Conservation (phyloP, 2,329 filamentous ascomycete species). For the Aspergillus niger region DNA sequence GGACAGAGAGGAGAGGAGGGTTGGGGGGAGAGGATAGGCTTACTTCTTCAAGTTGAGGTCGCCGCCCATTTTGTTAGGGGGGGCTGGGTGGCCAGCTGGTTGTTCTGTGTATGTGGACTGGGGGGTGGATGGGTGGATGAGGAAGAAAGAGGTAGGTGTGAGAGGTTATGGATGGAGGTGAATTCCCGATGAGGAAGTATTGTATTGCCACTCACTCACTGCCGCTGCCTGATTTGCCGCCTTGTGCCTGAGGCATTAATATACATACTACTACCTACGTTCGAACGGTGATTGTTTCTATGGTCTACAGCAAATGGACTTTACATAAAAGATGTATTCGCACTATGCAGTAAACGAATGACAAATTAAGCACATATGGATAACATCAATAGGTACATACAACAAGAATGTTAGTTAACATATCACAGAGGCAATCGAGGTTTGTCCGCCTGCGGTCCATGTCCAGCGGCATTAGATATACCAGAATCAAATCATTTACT, state of each 20-base stretch:
- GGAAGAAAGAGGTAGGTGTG: not conserved
- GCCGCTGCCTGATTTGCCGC: constrained; percentile 8
- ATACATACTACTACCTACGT: too few relatives aligned
- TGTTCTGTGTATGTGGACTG: not conserved
- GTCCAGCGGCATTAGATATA: constrained; percentile 24
- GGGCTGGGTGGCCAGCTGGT: not conserved
- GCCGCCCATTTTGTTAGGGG: constrained; percentile 71
- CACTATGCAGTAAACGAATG: not conserved
- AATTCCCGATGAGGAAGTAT: constrained; percentile 11
- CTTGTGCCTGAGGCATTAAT: constrained; percentile 11
- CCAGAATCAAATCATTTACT: constrained; percentile 26
- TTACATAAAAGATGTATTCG: too few relatives aligned
- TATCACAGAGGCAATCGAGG: constrained; percentile 10
- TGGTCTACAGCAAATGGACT: too few relatives aligned
- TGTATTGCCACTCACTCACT: constrained; percentile 4
- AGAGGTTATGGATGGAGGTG: not conserved
- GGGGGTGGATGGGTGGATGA: not conserved
- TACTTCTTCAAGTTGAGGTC: constrained; percentile 92
- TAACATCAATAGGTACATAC: constrained; percentile 25
- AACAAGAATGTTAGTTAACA: constrained; percentile 20
- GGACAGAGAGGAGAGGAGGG: not conserved
- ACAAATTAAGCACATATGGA: constrained; percentile 3
- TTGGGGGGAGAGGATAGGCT: constrained; percentile 3
- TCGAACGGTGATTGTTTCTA: too few relatives aligned
- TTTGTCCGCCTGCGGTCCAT: constrained; percentile 15